A percentile compares a stretch with the other conserved stretches of the same genome.
Conservation (phyloP, 2,329 filamentous ascomycete genomes). For the Aureobasidium sp. region DNA sequence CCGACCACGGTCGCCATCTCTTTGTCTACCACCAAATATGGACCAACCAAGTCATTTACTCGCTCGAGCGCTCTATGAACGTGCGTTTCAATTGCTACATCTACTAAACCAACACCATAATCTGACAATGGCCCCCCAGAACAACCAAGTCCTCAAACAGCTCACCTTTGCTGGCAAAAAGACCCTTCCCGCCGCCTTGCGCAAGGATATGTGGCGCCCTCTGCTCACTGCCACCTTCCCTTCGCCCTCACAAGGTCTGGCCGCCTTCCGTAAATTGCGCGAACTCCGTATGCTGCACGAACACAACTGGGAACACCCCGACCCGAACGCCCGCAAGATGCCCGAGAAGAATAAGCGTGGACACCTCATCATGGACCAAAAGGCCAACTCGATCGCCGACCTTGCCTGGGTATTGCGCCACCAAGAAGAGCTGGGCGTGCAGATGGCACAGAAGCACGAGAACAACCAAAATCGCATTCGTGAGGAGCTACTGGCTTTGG, state of each 20-base stretch:
- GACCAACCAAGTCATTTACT: conserved; percentile 60
- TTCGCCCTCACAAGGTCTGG: conserved; percentile 42
- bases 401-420: conserved; percentile 49
- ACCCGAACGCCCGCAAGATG: conserved; percentile 10
- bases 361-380: conserved; percentile 55
- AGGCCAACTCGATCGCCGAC: conserved; percentile 56
- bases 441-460: not conserved
- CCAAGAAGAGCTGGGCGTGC: conserved; percentile 35
- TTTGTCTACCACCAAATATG: conserved; percentile 55
- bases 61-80: conserved; percentile 48
- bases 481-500: conserved; percentile 12
- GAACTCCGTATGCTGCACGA: conserved; percentile 56
- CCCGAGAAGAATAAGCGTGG: conserved; percentile 32
- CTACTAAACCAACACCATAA: conserved; percentile 6
- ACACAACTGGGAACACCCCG: conserved; percentile 38
- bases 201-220: conserved; percentile 57
- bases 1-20: conserved; percentile 50
- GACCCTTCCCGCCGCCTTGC: conserved; percentile 49
- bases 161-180: conserved; percentile 58
- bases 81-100: conserved; percentile 33
- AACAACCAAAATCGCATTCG: conserved; percentile 2
- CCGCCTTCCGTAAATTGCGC: conserved; percentile 51
- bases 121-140: conserved; percentile 30
- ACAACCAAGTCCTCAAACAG: conserved; percentile 48
- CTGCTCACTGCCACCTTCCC: conserved; percentile 53